Base-by-base conservation (phyloP, 2,329 filamentous ascomycete species). In the Cladosporium oxysporum region DNA sequence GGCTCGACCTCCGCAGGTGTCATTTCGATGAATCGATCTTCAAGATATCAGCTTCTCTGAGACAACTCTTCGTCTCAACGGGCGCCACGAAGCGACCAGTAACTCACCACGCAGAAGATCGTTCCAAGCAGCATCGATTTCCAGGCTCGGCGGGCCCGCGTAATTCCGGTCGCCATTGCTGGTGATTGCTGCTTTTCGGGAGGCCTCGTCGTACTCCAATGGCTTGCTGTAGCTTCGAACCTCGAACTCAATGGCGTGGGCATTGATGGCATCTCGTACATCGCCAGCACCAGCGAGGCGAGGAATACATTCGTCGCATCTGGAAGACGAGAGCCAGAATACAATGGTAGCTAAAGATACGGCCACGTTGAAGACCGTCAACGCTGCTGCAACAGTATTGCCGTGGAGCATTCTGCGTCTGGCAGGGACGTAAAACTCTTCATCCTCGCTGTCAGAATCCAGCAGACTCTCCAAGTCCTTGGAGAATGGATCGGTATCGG, bases 1-100 rank as follows among this genome's bases (percentile, higher is more conserved):
- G 29, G 52, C 18, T 29, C n/a, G 52, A 31, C 18, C 21, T 57
- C 52, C 29, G 26, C n/a, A 4, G 52, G 52, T 21, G 2, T 57
- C 52, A 57, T 57, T n/a, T 57, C 52, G 26, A 57, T 21, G 29
- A 57, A 57, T 29, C 52, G 52, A 21, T n/a, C 29, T 57, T 5
- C 5, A 6, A 14, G 49, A 29, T 26, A n/a, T 53, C 49, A 53
- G 49, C 12, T 18, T n/a, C 14, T 29, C 49, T 28, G 49, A 5
- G 35, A 37, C 1, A 8, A 16, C 41, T 12, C n/a, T 10, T 47
- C n/a, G 3, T 47, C n/a, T 23, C 2, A 21, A 3, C 5, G 1
- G 41, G 10, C 14, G 12, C 2, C 4, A 11, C 52, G 16, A 10
- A 5, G 3, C 5, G 18, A 12, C 18, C 11, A 12, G 10, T 6